Base-by-base conservation (phyloP, 2,329 filamentous ascomycete genomes). In the Pseudopyrenochaeta lycopersici region DNA sequence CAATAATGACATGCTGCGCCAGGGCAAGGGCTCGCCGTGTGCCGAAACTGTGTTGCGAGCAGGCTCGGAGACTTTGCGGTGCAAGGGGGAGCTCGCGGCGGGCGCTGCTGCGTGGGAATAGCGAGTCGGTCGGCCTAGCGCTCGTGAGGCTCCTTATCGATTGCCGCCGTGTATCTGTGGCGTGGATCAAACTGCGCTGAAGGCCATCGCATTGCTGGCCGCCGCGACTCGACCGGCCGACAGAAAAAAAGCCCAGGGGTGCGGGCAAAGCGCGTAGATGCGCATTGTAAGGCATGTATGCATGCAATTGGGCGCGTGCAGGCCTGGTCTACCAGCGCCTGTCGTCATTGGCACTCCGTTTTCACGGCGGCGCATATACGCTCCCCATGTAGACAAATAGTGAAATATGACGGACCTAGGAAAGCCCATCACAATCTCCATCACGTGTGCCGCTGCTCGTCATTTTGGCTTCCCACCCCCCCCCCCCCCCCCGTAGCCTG, bases 141-240 rank as follows among this genome's bases (percentile, higher is more conserved):
- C 40, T 20, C 31, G 36, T 57, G 60, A 58, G 60, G 57, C 62
- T 59, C 39, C 54, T 64, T 58, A 64, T 65, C 60, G 60, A 64
- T 66, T 63, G 50, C 54, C 47, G 51, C 52, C 46, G 54, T 54
- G 44, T 29, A 35, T 48, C 49, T 31, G 54, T 46, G 46, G 58
- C 49, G 54, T 41, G 54, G 41, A 56, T 58, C 54, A 55, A 59
- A 58, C 54, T 52, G 36, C 21, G 36, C 36, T 32, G 35, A n/a
- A 33, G 46, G 23, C 30, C 46, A 40, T 50, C 42, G 46, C 18
- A 54, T 57, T 50, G 23, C 23, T 27, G 23, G 23, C 23, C 23
- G 4, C n/a, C n/a, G n/a, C n/a, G n/a, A n/a, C n/a, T n/a, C n/a
- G n/a, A n/a, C n/a, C n/a, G n/a, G n/a, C n/a, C n/a, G n/a, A n/a